Base-by-base conservation (phyloP, 495 filamentous ascomycete species). In the Achaetomiella virescens region DNA sequence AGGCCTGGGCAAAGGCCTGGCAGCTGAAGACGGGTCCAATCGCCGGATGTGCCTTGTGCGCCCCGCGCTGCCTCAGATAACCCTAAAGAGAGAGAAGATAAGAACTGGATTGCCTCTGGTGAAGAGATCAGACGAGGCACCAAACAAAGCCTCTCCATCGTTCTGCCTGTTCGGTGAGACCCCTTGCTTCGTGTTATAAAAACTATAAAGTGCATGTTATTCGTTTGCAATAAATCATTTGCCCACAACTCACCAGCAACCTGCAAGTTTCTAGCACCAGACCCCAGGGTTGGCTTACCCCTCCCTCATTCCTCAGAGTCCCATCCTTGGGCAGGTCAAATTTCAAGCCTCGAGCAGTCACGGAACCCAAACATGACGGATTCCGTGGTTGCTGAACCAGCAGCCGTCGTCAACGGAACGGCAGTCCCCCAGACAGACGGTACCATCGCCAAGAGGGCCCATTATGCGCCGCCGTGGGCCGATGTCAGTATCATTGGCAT, bases 401-500 rank as follows among this genome's bases (percentile, higher is more conserved):
- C 27, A 25, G 56, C 46, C 41, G 42, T 37, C n/a, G 20, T 56
- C 29, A 35, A 56, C 53, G 57, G 41, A 17, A 31, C 54, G 38
- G 55, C 48, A 9, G 20, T 38, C n/a, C 31, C 48, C 48, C 53
- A 63, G 47, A 57, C 65, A 20, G 65, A 72, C 50, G 52, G 58
- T 46, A 71, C 72, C 25, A 72, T 78, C 40, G 61, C 70, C 22
- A 78, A 68, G 53, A 62, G 72, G 52, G 83, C 81, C 54, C 85
- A 88, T 54, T 98, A 98, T 69, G 86, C 84, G 37, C 93, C 93
- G 35, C 93, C 93, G 70, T 98, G 93, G 93, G 87, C 86, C 21
- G 84, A 97, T 69, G 78, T 90, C 51, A 90, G 84, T 70, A 97
- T 98, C 63, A 97, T 98, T 64, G 93, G 91, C 43, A 85, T 98